phyloP scores from a whole-genome alignment of 2,329 filamentous ascomycete species.

The Aspergillus fumigatus region DNA sequence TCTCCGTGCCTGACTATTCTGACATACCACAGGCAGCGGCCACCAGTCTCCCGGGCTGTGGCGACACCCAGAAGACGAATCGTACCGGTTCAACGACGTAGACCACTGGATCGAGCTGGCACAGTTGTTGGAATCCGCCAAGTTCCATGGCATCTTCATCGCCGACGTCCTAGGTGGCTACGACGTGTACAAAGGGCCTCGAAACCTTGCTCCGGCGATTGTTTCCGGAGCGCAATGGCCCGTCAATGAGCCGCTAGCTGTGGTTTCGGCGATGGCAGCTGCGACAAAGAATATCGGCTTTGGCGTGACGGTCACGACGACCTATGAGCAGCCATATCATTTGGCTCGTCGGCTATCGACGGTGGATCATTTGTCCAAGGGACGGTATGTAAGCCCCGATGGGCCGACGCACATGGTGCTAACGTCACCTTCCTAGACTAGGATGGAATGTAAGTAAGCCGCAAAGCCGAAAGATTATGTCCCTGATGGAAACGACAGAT shows the following conservation, averaged over 20 bases:
- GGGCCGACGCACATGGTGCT: neutral
- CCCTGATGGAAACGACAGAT: conserved; percentile 39
- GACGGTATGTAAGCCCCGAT: conserved; percentile 39
- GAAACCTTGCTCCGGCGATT: conserved; percentile 57
- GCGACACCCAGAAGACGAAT: conserved; percentile 62
- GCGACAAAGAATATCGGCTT: conserved; percentile 64
- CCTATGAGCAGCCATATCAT: conserved; percentile 66
- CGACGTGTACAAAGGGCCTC: conserved; percentile 63
- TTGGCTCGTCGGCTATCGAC: conserved; percentile 62
- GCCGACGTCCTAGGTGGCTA: conserved; percentile 64
- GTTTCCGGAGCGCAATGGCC: conserved; percentile 64
- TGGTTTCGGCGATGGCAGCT: conserved; percentile 64
- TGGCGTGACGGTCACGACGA: conserved; percentile 63
- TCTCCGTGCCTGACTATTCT: neutral
- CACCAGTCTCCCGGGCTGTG: conserved; percentile 56
- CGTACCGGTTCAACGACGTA: conserved; percentile 56
- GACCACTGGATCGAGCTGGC: conserved; percentile 60
- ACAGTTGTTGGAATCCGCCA: conserved; percentile 55
- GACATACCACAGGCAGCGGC: conserved; percentile 36
- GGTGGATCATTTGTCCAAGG: conserved; percentile 62
- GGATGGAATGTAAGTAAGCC: conserved; percentile 50
- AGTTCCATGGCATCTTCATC: conserved; percentile 64
- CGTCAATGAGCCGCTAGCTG: conserved; percentile 63
- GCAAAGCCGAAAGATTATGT: too few relatives aligned
- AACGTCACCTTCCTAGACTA: conserved; percentile 32